Percentiles rank a stretch among this genome's conserved stretches.
phyloP scores from a whole-genome alignment of 2,329 filamentous ascomycete genomes.

The Hypoxylon sp. region DNA sequence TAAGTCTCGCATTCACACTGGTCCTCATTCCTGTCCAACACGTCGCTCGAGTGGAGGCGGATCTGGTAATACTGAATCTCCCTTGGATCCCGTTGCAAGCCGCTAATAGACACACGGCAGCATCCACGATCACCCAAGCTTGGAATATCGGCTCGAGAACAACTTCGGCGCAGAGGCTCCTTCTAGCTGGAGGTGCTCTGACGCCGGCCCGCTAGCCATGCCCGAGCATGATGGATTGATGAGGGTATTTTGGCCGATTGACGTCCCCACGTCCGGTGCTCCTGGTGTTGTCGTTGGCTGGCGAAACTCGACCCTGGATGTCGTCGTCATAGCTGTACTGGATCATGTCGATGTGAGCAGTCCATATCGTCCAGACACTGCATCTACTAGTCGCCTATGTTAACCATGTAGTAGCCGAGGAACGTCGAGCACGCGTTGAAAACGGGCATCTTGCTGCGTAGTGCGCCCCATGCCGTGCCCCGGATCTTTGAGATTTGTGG shows the following conservation, averaged over 20 bases:
- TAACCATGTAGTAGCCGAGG: constrained; percentile 61
- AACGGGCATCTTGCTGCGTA: constrained; percentile 82
- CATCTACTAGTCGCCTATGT: constrained; percentile 21
- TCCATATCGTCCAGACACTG: constrained; percentile 15
- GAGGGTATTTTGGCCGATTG: constrained; percentile 98
- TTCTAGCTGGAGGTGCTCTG: constrained; percentile 67
- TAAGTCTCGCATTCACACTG: constrained; percentile 85
- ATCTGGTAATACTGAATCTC: constrained; percentile 67
- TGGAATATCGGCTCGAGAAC: constrained; percentile 93
- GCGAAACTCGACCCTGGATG: constrained; percentile 89
- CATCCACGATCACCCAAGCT: constrained; percentile 81
- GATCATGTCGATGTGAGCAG: constrained; percentile 85
- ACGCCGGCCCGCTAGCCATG: constrained; percentile 59
- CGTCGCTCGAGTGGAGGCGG: constrained; percentile 80
- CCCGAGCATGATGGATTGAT: constrained; percentile 85
- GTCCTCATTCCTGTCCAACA: constrained; percentile 85
- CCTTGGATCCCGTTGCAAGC: constrained; percentile 20
- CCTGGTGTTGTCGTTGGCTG: constrained; percentile 93
- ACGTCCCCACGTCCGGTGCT: constrained; percentile 73
- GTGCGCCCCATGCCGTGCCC: constrained; percentile 78
- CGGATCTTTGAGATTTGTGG: constrained; percentile 88
- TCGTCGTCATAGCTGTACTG: constrained; percentile 88
- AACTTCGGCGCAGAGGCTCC: constrained; percentile 90
- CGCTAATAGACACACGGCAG: constrained; percentile 55
- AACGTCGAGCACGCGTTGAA: constrained; percentile 90